A percentile compares a stretch with the other conserved stretches of the same genome.
These are phyloP conservation scores for Forsythia viridissima DNA, from an alignment of 257 asterid genomes.

Conservation along the genomic window DNA sequence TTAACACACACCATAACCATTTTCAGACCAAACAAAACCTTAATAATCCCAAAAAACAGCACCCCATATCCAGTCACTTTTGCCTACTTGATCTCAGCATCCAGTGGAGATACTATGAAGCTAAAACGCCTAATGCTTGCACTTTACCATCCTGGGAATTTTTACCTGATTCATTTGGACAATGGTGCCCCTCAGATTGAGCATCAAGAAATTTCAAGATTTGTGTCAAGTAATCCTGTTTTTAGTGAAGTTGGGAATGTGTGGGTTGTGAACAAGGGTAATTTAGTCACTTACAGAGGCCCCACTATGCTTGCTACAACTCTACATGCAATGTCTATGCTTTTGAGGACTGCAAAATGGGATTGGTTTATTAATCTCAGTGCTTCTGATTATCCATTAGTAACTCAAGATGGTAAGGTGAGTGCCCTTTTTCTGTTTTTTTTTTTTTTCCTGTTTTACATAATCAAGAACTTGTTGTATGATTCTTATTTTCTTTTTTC, in stretches of 20 bases:
- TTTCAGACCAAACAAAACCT: constrained; percentile 38
- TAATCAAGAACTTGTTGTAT: constrained; percentile 2
- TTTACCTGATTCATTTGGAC: constrained; percentile 73
- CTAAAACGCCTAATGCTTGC: constrained; percentile 74
- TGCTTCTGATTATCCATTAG: constrained; percentile 86
- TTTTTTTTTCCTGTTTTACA: background rate
- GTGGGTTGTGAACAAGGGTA: constrained; percentile 69
- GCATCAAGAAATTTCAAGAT: constrained; percentile 64
- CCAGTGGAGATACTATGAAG: constrained; percentile 69
- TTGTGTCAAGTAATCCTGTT: constrained; percentile 49
- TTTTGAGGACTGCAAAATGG: constrained; percentile 67
- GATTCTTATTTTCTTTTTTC: background rate
- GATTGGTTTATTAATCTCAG: constrained; percentile 96
- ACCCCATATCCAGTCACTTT: constrained; percentile 66
- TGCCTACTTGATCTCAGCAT: constrained; percentile 88
- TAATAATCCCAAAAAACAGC: constrained; percentile 43
- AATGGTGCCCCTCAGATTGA: constrained; percentile 63
- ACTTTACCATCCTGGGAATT: constrained; percentile 78
- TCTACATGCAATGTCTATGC: constrained; percentile 73
- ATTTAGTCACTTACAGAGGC: constrained; percentile 80
- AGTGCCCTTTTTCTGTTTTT: constrained; percentile 31
- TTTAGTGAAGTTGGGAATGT: constrained; percentile 71
- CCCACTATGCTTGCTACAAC: constrained; percentile 94
- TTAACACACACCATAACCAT: constrained; percentile 51
- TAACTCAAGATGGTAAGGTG: constrained; percentile 99